Evolutionary conservation across 1,139 yeast genomes (phyloP), one percentile per base, ranked within the genome.

Genomic region (Blastobotrys apis): DNA sequence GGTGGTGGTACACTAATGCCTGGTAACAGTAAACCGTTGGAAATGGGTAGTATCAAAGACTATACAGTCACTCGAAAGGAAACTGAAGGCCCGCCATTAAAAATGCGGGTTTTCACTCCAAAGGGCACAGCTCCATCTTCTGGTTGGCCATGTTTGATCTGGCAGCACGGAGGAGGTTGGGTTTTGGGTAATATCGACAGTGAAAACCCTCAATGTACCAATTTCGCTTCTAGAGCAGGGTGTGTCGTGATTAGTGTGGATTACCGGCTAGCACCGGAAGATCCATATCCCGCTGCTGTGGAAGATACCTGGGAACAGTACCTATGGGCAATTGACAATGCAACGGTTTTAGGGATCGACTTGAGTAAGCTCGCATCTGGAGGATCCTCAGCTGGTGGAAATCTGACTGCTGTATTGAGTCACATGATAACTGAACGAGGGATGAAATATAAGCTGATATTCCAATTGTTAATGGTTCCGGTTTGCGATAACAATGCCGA

Each of bases 231-330:
- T 12, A 21, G 21, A 3, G 45, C 41, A 10, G 5, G 23, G 5
- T 34, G 51, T 47, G 39, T 43, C 9, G 47, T 43, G 19, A 41
- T 43, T 10, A 49, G 54, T 8, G 59, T 58, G n/a, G 75, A 73
- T 49, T 73, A 73, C 53, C 52, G 76, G 27, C 56, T 71, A 41
- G 77, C 75, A 0, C 78, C 78, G 4, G 76, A 74, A 53, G 53
- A 62, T 51, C 74, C 74, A 17, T 74, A 62, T 51, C 78, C 78
- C 2, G 75, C 76, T 6, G 67, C 73, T 41, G 69, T 71, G 4
- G 68, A 73, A 13, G 78, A 74, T 56, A 56, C 72, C 15, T 72
- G 61, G 55, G 77, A 71, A 40, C 59, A 67, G 6, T 47, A 59
- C 6, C 29, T 56, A 23, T 54, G 47, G 42, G 48, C 49, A 33